phyloP scores from a whole-genome alignment of 768 basidiomycete genomes.

The Gyrodon lividus region DNA sequence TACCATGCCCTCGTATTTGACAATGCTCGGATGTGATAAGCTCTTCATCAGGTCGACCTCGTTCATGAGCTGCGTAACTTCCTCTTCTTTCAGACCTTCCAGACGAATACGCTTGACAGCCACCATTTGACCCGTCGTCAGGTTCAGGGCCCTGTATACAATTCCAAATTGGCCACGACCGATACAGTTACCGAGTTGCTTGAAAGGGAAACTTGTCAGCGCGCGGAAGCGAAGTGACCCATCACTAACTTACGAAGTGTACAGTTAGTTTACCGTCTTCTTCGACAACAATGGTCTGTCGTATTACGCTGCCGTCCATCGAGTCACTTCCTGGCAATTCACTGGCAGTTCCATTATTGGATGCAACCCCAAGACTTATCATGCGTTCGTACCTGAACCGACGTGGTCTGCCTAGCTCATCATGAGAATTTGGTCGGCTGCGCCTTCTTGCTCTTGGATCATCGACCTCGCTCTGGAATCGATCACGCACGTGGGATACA shows the following conservation, averaged over 20 bases:
- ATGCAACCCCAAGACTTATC: constrained; percentile 57
- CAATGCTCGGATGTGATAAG: constrained; percentile 90
- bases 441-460: constrained; percentile 50
- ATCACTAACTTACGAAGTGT: constrained; percentile 66
- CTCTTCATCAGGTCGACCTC: constrained; percentile 94
- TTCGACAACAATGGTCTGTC: constrained; percentile 70
- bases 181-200: constrained; percentile 99
- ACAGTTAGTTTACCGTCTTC: constrained; percentile 81
- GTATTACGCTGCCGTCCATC: constrained; percentile 57
- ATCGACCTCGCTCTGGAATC: constrained; percentile 76
- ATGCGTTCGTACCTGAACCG: constrained; percentile 73
- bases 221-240: constrained; percentile 1
- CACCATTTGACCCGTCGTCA: constrained; percentile 96
- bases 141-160: constrained; percentile 91
- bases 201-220: constrained; percentile 13
- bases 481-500: constrained; percentile 47
- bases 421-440: constrained; percentile 64
- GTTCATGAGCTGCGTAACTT: constrained; percentile 87
- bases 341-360: constrained; percentile 57
- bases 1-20: constrained; percentile 96
- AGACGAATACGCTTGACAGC: constrained; percentile 96
- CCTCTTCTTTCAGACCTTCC: constrained; percentile 87
- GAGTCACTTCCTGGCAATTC: constrained; percentile 63
- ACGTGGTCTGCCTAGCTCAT: constrained; percentile 57
- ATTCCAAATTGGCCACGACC: constrained; percentile 96